Conservation (phyloP, 768 basidiomycete genomes). For the Termitomyces sp. region DNA sequence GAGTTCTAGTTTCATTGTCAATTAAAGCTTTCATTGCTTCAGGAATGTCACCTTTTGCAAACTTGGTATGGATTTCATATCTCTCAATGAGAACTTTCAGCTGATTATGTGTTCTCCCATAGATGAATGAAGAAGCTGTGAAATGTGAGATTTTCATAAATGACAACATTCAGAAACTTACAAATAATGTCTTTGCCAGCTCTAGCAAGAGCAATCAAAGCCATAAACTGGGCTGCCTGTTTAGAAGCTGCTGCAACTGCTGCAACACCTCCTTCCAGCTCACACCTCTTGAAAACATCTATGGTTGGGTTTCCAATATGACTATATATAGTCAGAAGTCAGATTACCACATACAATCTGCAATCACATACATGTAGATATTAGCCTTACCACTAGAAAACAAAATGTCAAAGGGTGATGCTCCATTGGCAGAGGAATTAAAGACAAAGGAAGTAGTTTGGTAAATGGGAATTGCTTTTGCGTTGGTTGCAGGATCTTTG, state of each 20-base stretch:
- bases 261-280: slow-evolving; percentile 58
- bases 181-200: slow-evolving; percentile 64
- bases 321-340: neutral
- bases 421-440: slow-evolving; percentile 42
- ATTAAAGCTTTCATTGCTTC: slow-evolving; percentile 45
- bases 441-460: slow-evolving; percentile 52
- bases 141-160: neutral
- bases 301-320: slow-evolving; percentile 13
- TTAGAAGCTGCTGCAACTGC: slow-evolving; percentile 57
- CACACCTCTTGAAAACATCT: slow-evolving; percentile 61
- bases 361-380: slow-evolving; percentile 1
- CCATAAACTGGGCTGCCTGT: slow-evolving; percentile 59
- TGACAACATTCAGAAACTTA: slow-evolving; percentile 27
- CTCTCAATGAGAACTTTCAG: slow-evolving; percentile 47
- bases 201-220: slow-evolving; percentile 44
- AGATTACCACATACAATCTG: neutral
- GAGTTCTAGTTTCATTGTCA: slow-evolving; percentile 52
- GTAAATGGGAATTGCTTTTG: slow-evolving; percentile 62
- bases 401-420: slow-evolving; percentile 7
- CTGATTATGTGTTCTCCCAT: slow-evolving; percentile 45
- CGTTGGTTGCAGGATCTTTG: slow-evolving; percentile 47
- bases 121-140: slow-evolving; percentile 6
- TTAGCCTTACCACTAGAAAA: slow-evolving; percentile 7
- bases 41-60: slow-evolving; percentile 43
- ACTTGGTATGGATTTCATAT: slow-evolving; percentile 48